Base-by-base conservation (phyloP, 108 stramenopile species). In the Cyclotella choctawhatcheeana region DNA sequence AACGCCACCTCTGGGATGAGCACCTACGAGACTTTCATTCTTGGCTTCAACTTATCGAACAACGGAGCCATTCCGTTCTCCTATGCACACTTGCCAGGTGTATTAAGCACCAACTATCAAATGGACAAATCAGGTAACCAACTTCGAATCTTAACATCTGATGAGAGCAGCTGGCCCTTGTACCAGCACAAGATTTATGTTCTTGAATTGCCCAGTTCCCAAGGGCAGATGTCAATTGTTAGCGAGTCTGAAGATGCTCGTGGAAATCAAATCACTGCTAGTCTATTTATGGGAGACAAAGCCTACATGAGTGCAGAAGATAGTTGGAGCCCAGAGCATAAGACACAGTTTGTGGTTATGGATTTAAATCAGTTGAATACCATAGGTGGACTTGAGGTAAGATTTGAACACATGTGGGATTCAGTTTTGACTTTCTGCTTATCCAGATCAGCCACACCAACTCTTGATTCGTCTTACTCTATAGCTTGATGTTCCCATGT, bases 361-460 rank as follows among this genome's bases (percentile, higher is more conserved):
- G n/a, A n/a, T n/a, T n/a, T n/a, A n/a, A n/a, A n/a, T n/a, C n/a
- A n/a, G n/a, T n/a, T n/a, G n/a, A n/a, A n/a, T n/a, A n/a, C n/a
- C n/a, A n/a, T n/a, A n/a, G n/a, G n/a, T n/a, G n/a, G n/a, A 31
- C 51, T 67, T 7, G 17, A 35, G 50, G 65, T 67, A 26, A 67
- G 65, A 31, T 0, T 13, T 20, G n/a, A 14, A 48, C 35, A 56
- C 3, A 26, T 1, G 37, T 24, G 30, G 20, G 1, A n/a, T n/a
- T 30, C 1, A 43, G 27, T 24, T 2, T 60, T 60, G 8, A 1
- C 24, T 37, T 1, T 18, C 17, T 8, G 16, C 8, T 48, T 0
- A 43, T 60, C 21, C 1, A 1, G 2, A 37, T 14, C 35, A 32
- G 30, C 31, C 18, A 0, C 10, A 1, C 26, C 7, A 43, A 22